Evolutionary conservation across 73 alveolate genomes (phyloP).

Genomic region (Tetrahymena thermophila): DNA sequence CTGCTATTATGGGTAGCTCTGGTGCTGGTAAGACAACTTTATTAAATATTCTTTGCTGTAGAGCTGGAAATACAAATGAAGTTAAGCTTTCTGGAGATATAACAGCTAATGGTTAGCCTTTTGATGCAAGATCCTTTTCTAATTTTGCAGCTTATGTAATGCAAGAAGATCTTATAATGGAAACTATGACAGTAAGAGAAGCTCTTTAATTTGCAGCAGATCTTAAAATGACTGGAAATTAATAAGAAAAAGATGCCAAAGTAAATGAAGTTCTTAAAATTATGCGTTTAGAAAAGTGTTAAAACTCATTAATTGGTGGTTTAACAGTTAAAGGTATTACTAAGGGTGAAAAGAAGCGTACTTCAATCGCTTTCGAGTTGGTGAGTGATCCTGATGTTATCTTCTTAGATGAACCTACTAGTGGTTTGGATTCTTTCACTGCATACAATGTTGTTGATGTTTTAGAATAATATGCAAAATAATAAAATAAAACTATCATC

Average conservation of each 20-base stretch:
- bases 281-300: constrained; percentile 68
- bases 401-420: constrained; percentile 89
- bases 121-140: constrained; percentile 42
- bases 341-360: constrained; percentile 94
- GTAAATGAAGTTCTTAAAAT: constrained; percentile 67
- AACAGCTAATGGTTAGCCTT: constrained; percentile 12
- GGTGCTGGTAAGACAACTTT: constrained; percentile 43
- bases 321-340: constrained; percentile 79
- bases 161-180: constrained; percentile 51
- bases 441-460: constrained; percentile 48
- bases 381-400: constrained; percentile 86
- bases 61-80: background rate
- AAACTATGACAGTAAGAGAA: constrained; percentile 27
- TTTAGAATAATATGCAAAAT: background rate
- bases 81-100: constrained; percentile 7
- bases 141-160: constrained; percentile 76
- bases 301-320: constrained; percentile 82
- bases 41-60: constrained; percentile 10
- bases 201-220: constrained; percentile 52
- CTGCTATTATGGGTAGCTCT: constrained; percentile 26
- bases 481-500: constrained; percentile 27
- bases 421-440: constrained; percentile 85
- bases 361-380: constrained; percentile 91
- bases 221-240: constrained; percentile 26
- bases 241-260: constrained; percentile 33